Evolutionary conservation across 495 filamentous ascomycete genomes (phyloP).

Genomic region (Podospora fimiseda): DNA sequence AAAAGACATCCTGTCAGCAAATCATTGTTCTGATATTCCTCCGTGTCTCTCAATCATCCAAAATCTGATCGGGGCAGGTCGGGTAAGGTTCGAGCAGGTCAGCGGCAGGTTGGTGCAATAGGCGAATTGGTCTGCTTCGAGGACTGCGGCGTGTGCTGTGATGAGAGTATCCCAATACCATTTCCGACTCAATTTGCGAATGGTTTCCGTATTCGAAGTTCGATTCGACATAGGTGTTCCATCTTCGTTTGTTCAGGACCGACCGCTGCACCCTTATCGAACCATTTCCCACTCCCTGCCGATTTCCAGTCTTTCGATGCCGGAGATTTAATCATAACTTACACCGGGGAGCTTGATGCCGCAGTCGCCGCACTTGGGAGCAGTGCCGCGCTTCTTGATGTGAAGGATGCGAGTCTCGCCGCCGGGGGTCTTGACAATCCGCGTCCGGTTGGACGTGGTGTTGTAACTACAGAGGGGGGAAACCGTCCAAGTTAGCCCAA

Average conservation of each 20-base stretch:
- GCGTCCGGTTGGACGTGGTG: constrained; percentile 93
- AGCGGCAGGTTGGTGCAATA: too few relatives aligned
- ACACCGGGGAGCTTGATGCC: constrained; percentile 91
- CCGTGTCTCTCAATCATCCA: neutral
- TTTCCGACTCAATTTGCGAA: neutral
- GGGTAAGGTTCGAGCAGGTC: too few relatives aligned
- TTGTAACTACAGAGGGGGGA: constrained; percentile 65
- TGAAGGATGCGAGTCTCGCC: constrained; percentile 90
- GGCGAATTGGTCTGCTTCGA: too few relatives aligned
- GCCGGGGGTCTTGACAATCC: constrained; percentile 92
- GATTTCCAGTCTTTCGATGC: neutral
- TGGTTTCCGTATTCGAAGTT: neutral
- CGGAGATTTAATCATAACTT: constrained; percentile 41
- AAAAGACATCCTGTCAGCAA: constrained; percentile 10
- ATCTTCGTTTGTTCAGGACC: too few relatives aligned
- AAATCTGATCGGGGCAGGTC: too few relatives aligned
- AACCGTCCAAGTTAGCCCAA: constrained; percentile 18
- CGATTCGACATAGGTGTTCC: too few relatives aligned
- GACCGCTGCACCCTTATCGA: constrained; percentile 7
- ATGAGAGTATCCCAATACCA: too few relatives aligned
- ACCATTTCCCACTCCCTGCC: neutral
- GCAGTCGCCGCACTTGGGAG: constrained; percentile 98
- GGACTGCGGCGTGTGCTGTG: too few relatives aligned
- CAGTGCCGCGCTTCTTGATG: constrained; percentile 96
- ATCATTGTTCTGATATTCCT: neutral